Base-by-base conservation (phyloP, 2,329 filamentous ascomycete genomes). In the Cladosporium sp. region DNA sequence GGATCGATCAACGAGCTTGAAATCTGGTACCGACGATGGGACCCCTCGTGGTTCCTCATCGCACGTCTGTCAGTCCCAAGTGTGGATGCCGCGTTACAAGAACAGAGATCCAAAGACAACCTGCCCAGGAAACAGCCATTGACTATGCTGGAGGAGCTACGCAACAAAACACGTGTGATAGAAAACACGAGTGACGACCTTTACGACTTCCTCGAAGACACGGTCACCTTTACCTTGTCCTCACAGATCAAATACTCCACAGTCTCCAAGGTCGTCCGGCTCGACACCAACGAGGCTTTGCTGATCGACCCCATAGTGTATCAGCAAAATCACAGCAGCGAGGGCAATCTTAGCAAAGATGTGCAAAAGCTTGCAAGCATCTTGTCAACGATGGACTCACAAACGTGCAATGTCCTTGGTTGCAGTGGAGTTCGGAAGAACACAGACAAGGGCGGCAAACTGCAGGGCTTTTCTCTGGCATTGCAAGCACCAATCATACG, bases 11-110 rank as follows among this genome's bases (percentile, higher is more conserved):
- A 58, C 32, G 67, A 64, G 5, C 42, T 70, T 1, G 61, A 64
- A 24, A 53, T 42, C 18, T 71, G 68, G 68, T 63, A 68, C 51
- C 51, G 48, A 2, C 51, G 54, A 22, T 67, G 67, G 34, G 60
- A 68, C 37, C 61, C 61, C n/a, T 63, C 66, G 1, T 70, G 65
- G 64, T 68, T 60, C 38, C 47, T 70, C 13, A 61, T 70, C 13
- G 57, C 63, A 47, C 32, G 57, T 47, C n/a, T 53, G 64, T 27
- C 43, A 7, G 4, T n/a, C 4, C 29, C 30, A 7, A 19, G 24
- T 3, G 30, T 36, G 29, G 43, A 45, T 19, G 13, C 18, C 18
- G 43, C 6, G 12, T 36, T 45, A 3, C 43, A 19, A 18, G 12
- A 36, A n/a, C 43, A 45, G 13, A 36, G 29, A 22, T 15, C 20